Conservation (phyloP, 1,284 basidiomycete genomes). For the Ustilago sp. region DNA sequence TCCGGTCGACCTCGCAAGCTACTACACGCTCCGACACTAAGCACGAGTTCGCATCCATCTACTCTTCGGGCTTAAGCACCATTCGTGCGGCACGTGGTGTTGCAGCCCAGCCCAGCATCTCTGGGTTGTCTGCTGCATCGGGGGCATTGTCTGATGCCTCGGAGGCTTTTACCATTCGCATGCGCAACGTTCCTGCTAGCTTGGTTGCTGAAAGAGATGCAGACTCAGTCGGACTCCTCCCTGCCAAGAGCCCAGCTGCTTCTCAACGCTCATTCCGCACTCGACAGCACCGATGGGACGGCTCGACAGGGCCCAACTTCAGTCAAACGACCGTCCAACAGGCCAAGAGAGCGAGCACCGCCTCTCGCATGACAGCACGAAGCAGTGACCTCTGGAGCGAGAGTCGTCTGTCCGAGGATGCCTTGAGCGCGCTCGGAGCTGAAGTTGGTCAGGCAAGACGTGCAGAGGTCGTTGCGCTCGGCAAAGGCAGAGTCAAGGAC, state of each 20-base stretch:
- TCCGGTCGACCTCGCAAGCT: constrained; percentile 25
- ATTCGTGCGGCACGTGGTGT: constrained; percentile 18
- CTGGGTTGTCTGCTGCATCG: constrained; percentile 13
- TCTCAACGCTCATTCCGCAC: constrained; percentile 25
- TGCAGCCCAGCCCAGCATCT: constrained; percentile 10
- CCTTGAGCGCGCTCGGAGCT: constrained; percentile 48
- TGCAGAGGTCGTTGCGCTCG: constrained; percentile 46
- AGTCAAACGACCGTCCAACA: constrained; percentile 33
- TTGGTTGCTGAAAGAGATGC: constrained; percentile 9
- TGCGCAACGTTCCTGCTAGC: constrained; percentile 3
- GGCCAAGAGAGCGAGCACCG: constrained; percentile 26
- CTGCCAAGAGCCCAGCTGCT: constrained; percentile 21
- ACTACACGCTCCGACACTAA: constrained; percentile 41
- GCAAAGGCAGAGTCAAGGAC: constrained; percentile 50
- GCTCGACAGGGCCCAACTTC: constrained; percentile 15
- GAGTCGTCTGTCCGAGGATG: constrained; percentile 40
- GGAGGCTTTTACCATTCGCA: constrained; percentile 12
- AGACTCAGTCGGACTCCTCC: constrained; percentile 30
- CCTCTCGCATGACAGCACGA: constrained; percentile 34
- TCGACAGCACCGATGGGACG: constrained; percentile 31
- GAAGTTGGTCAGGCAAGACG: constrained; percentile 49
- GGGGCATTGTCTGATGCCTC: constrained; percentile 17
- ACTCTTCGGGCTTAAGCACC: constrained; percentile 27
- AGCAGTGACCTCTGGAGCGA: constrained; percentile 50
- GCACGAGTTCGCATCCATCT: constrained; percentile 36